Base-by-base conservation (phyloP, 352 stramenopile species). In the Poterioochromonas sp. region DNA sequence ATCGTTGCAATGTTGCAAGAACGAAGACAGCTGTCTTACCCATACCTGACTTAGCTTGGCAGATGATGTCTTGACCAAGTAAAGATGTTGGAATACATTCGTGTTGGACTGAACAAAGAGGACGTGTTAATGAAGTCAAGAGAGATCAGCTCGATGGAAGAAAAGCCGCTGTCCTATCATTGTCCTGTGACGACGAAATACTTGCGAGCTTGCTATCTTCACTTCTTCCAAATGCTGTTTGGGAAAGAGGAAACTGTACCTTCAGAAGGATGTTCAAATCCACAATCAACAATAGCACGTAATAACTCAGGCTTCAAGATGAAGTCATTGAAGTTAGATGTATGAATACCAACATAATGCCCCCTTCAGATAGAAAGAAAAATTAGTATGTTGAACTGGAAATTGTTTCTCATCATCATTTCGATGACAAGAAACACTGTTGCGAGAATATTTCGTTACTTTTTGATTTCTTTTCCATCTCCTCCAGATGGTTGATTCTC, bases 1-100 rank as follows among this genome's bases (percentile, higher is more conserved):
- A 91, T 88, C 98, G 95, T 85, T 99, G 95, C 60, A 99, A 88
- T 0, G 95, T 99, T 29, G 96, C 93, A 63, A 99, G 86, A 3
- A 99, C 95, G 83, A 99, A 99, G 44, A 99, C 96, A 62, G 96
- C 96, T 0, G 96, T 99, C 88, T 99, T 99, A 80, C 96, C 96
- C 96, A 99, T 99, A 86, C 96, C 96, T 53, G 93, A 98, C 90
- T 99, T 99, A 78, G 96, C 96, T 85, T 99, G 96, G 87, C 95
- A 99, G 86, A 99, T 95, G 80, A 99, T 97, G 85, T 99, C 96
- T 89, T 98, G 98, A 64, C 96, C 96, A n/a, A 99, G 89, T 70
- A 99, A 93, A 49, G 96, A 95, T 84, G 99, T 95, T 35, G 96
- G 96, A 83, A 99, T 99, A 81, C 94, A 98, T 86, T 99, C 95